Evolutionary conservation across 495 filamentous ascomycete species (phyloP).

Genomic region (Wilcoxina mikolae): DNA sequence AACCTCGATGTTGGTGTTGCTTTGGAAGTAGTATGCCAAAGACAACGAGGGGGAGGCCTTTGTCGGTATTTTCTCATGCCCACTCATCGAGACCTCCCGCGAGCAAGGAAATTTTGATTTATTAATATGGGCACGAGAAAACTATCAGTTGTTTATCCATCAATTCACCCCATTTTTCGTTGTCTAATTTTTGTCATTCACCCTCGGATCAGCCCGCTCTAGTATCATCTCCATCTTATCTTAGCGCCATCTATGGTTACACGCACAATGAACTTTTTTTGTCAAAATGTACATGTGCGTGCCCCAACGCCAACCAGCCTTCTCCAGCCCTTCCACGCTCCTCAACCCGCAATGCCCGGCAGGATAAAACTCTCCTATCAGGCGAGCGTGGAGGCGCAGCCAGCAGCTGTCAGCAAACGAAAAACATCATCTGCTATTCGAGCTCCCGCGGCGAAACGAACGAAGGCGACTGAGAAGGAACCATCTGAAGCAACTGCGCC

Average conservation of each 20-base stretch:
- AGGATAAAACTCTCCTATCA: constrained; percentile 17
- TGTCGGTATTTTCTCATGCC: too few relatives aligned
- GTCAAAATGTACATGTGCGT: not conserved
- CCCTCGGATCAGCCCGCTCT: not conserved
- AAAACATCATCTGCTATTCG: not conserved
- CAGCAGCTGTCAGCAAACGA: not conserved
- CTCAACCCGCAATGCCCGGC: constrained; percentile 15
- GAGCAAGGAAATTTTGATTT: too few relatives aligned
- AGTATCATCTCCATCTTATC: not conserved
- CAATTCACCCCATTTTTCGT: too few relatives aligned
- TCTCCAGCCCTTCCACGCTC: not conserved
- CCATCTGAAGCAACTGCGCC: not conserved
- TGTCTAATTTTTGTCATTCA: not conserved
- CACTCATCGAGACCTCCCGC: too few relatives aligned
- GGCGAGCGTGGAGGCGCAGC: constrained; percentile 9
- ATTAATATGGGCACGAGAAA: too few relatives aligned
- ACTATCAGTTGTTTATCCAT: too few relatives aligned
- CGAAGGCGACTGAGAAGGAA: not conserved
- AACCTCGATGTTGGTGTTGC: too few relatives aligned
- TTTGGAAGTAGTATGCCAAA: too few relatives aligned
- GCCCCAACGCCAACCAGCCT: not conserved
- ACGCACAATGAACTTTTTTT: constrained; percentile 9
- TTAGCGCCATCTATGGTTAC: not conserved
- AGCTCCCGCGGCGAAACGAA: not conserved
- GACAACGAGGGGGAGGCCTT: too few relatives aligned